Evolutionary conservation across 768 basidiomycete species (phyloP).

Genomic region (Agrocybe praecox): DNA sequence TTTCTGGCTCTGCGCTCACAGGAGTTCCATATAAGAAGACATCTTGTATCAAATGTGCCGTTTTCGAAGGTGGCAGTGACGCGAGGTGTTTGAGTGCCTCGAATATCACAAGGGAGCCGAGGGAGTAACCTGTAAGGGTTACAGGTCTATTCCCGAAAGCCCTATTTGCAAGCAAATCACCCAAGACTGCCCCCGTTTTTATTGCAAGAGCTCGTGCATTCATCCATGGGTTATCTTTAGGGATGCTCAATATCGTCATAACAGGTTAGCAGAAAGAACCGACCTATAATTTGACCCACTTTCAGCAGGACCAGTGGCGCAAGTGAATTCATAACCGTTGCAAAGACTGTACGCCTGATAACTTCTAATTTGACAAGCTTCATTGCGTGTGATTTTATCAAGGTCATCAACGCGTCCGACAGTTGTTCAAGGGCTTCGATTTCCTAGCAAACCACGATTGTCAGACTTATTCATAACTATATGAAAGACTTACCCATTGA

Average conservation of each 20-base stretch:
- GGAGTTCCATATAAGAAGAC: slow-evolving; percentile 59
- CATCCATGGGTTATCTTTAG: slow-evolving; percentile 61
- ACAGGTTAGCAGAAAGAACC: slow-evolving; percentile 8
- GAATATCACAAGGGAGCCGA: slow-evolving; percentile 58
- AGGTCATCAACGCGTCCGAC: slow-evolving; percentile 44
- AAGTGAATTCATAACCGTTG: slow-evolving; percentile 49
- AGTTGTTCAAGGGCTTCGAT: slow-evolving; percentile 53
- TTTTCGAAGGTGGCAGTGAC: slow-evolving; percentile 42
- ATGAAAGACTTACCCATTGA: slow-evolving; percentile 48
- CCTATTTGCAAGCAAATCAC: slow-evolving; percentile 48
- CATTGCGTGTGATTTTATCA: slow-evolving; percentile 52
- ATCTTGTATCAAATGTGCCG: slow-evolving; percentile 51
- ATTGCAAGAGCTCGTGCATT: slow-evolving; percentile 51
- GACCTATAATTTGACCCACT: slow-evolving; percentile 57
- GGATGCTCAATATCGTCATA: background rate
- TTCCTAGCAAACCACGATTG: slow-evolving; percentile 38
- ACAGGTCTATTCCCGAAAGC: slow-evolving; percentile 58
- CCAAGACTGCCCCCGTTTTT: slow-evolving; percentile 58
- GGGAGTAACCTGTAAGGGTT: slow-evolving; percentile 57
- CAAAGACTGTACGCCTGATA: slow-evolving; percentile 52
- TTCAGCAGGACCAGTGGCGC: slow-evolving; percentile 52
- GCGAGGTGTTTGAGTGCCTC: slow-evolving; percentile 55
- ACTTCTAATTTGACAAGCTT: slow-evolving; percentile 50
- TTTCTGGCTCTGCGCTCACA: slow-evolving; percentile 34
- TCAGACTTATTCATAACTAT: background rate